A percentile compares a stretch with the other conserved stretches of the same genome.
phyloP scores from a whole-genome alignment of 2,329 filamentous ascomycete genomes.

The Pseudogymnoascus sp. region DNA sequence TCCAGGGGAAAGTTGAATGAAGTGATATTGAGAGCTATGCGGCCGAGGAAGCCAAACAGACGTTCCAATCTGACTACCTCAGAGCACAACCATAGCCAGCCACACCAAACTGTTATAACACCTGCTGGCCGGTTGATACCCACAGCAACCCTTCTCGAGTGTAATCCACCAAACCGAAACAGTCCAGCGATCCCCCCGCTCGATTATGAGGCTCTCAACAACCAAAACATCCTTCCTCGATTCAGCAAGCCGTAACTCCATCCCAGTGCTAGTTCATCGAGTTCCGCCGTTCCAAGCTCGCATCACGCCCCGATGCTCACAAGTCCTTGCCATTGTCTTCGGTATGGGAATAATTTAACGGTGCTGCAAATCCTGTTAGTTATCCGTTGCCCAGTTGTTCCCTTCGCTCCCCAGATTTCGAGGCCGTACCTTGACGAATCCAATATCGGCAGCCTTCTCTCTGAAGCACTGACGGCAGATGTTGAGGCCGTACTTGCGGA shows the following conservation, averaged over 20 bases:
- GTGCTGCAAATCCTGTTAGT: slow-evolving; percentile 11
- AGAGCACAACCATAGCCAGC: slow-evolving; percentile 1
- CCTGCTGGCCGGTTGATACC: not conserved
- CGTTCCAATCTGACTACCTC: slow-evolving; percentile 7
- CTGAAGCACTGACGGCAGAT: slow-evolving; percentile 74
- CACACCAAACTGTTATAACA: slow-evolving; percentile 8
- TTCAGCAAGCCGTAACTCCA: slow-evolving; percentile 10
- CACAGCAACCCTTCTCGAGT: not conserved
- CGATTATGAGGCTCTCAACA: slow-evolving; percentile 6
- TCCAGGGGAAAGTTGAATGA: not conserved
- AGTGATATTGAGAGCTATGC: slow-evolving; percentile 9
- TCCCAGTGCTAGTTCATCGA: slow-evolving; percentile 10
- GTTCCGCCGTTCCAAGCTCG: slow-evolving; percentile 7
- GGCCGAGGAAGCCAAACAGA: slow-evolving; percentile 4
- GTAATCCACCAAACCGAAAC: slow-evolving; percentile 7
- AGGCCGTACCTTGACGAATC: slow-evolving; percentile 57
- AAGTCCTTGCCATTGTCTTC: slow-evolving; percentile 8
- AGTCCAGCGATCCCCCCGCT: slow-evolving; percentile 8
- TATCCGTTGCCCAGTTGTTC: not conserved
- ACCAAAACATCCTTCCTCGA: slow-evolving; percentile 9
- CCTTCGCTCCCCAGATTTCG: not conserved
- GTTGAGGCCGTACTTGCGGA: slow-evolving; percentile 99
- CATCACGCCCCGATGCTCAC: slow-evolving; percentile 7
- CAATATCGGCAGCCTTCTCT: slow-evolving; percentile 64
- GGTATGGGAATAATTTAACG: slow-evolving; percentile 10